Percentiles rank a stretch among this genome's conserved stretches.
Evolutionary conservation across 2,329 filamentous ascomycete species (phyloP).

Genomic region (Drechmeria coniospora): DNA sequence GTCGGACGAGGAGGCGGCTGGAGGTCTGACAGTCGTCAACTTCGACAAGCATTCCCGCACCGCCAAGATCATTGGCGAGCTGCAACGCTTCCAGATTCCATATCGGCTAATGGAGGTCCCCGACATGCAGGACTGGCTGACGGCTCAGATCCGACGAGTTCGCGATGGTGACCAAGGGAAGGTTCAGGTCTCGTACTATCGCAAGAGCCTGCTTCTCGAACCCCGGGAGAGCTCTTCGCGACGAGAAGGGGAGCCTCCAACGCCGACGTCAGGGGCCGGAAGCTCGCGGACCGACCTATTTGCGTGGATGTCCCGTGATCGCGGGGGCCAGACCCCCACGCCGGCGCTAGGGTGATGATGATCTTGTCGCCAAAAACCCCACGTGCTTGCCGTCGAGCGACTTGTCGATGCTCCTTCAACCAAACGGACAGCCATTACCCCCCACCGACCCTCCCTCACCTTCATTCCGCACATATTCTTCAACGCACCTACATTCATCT

Average conservation of each 20-base stretch:
- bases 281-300: constrained; percentile 27
- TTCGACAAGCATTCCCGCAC: constrained; percentile 95
- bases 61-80: constrained; percentile 85
- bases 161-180: constrained; percentile 42
- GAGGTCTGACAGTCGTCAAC: constrained; percentile 72
- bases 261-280: constrained; percentile 12
- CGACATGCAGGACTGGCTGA: constrained; percentile 88
- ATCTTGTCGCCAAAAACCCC: background rate
- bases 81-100: constrained; percentile 91
- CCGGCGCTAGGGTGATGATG: constrained; percentile 7
- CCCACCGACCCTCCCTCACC: too few species aligned
- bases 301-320: constrained; percentile 35
- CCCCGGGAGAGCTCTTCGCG: constrained; percentile 41
- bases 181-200: constrained; percentile 52
- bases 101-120: constrained; percentile 71
- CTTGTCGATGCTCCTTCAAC: too few species aligned
- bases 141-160: constrained; percentile 64
- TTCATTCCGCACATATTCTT: too few species aligned
- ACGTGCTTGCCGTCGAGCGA: background rate
- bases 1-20: constrained; percentile 45
- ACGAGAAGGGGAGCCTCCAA: constrained; percentile 18
- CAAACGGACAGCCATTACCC: too few species aligned
- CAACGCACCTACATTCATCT: too few species aligned
- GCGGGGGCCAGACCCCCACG: constrained; percentile 15
- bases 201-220: constrained; percentile 72